Evolutionary conservation across 2,329 filamentous ascomycete species (phyloP), one percentile per base, ranked within the genome.

Genomic region (Trichoderma sp.): DNA sequence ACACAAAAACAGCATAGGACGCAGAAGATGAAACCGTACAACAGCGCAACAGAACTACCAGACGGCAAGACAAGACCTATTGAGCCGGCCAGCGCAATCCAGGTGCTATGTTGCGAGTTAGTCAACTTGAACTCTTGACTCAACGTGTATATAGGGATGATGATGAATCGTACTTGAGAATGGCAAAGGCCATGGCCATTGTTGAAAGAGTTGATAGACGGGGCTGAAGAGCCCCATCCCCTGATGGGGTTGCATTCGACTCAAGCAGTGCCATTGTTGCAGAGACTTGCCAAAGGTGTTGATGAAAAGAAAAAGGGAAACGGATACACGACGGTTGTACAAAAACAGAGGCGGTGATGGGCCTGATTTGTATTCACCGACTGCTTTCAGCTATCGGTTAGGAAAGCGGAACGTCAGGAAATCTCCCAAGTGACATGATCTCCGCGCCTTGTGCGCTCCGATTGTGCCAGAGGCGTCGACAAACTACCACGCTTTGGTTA

Each of bases 111-210:
- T 59, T n/a, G 17, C 17, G 13, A 15, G 65, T 68, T 5, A 68
- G 65, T 17, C 9, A 59, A 9, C 12, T 17, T 43, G 65, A 23
- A 15, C 12, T 30, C 26, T 30, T 17, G 12, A 11, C 12, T 7
- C 12, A 20, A 4, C 3, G 1, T 8, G 1, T 8, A 9, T 4
- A 47, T 11, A 9, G 6, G 8, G 11, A 32, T 17, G 7, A 3
- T n/a, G 0, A 9, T 23, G 3, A 17, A 6, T 43, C 53, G 26
- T 68, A 68, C 65, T 68, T 68, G 17, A 68, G 65, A 43, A 68
- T 68, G 8, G 65, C 65, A 59, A 68, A 68, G 55, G 65, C 65
- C 65, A 68, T 68, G 11, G 65, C 65, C 65, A 68, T 68, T 7
- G 65, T 58, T 32, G 65, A 68, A 11, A 68, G 53, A 12, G 65